A percentile compares a stretch with the other conserved stretches of the same genome.
These are phyloP conservation scores for Xylaria sp. DNA, from an alignment of 2,329 filamentous ascomycete genomes.

Conservation along the genomic window DNA sequence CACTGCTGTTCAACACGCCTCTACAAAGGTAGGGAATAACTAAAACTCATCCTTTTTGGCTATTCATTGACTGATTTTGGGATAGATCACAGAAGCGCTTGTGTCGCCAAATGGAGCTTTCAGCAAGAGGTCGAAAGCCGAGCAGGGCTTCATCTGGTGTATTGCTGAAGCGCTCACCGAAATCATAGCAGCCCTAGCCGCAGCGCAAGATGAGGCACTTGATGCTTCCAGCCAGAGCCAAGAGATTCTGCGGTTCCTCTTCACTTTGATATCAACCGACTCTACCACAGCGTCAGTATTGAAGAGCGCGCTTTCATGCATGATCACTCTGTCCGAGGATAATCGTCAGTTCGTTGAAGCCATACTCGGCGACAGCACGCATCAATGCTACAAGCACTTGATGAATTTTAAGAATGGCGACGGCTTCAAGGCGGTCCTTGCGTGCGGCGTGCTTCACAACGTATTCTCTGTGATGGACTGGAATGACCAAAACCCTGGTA, in stretches of 20 bases:
- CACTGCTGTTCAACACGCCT: conserved; percentile 68
- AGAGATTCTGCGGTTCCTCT: conserved; percentile 64
- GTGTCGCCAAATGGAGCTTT: conserved; percentile 56
- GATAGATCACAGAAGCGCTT: conserved; percentile 59
- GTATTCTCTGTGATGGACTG: conserved; percentile 66
- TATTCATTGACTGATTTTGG: conserved; percentile 8
- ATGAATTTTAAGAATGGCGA: conserved; percentile 60
- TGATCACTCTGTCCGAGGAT: conserved; percentile 70
- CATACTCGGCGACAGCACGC: conserved; percentile 62
- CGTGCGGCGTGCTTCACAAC: conserved; percentile 72
- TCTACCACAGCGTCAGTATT: conserved; percentile 56
- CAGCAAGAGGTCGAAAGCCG: conserved; percentile 61
- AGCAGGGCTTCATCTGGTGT: conserved; percentile 65
- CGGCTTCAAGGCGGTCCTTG: conserved; percentile 63
- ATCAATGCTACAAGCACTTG: conserved; percentile 62
- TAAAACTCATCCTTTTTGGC: conserved; percentile 7
- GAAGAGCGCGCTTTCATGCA: conserved; percentile 63
- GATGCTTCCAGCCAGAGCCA: conserved; percentile 63
- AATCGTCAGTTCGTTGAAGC: conserved; percentile 64
- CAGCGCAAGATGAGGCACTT: conserved; percentile 70
- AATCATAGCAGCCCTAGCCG: conserved; percentile 64
- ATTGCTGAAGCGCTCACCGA: conserved; percentile 65
- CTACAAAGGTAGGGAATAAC: conserved; percentile 59
- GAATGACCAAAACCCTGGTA: conserved; percentile 62
- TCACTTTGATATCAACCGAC: conserved; percentile 60